Conservation (phyloP, 164 flowering plant species). For the Berberis vulgaris region DNA sequence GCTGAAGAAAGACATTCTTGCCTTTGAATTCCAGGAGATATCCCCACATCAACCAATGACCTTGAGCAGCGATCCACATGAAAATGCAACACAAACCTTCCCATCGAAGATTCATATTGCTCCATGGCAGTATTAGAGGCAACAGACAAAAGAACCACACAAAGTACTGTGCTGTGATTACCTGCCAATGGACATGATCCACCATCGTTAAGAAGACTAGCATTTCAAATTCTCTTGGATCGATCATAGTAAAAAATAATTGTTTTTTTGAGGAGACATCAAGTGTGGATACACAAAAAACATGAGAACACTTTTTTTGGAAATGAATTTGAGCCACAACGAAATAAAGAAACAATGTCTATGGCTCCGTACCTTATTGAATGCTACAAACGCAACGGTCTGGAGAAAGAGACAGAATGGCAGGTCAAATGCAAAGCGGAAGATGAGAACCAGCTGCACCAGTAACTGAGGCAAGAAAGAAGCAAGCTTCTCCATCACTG, state of each 20-base stretch:
- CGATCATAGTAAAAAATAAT: no score
- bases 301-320: neutral
- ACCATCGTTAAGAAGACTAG: neutral
- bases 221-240: neutral
- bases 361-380: constrained; percentile 62
- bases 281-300: no score
- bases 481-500: constrained; percentile 65
- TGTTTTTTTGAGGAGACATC: no score
- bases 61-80: constrained; percentile 79
- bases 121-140: constrained; percentile 89
- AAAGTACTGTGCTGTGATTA: constrained; percentile 90
- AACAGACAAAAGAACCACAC: constrained; percentile 93
- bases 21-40: constrained; percentile 87
- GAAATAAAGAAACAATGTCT: neutral
- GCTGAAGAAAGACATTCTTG: constrained; percentile 68
- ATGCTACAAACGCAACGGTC: constrained; percentile 93
- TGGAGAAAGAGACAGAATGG: constrained; percentile 79
- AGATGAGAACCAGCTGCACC: constrained; percentile 67
- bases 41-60: constrained; percentile 94
- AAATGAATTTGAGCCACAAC: neutral
- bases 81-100: constrained; percentile 52
- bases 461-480: constrained; percentile 81
- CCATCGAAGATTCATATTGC: constrained; percentile 70
- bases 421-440: constrained; percentile 63
- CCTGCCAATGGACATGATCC: constrained; percentile 30